Percentiles rank a stretch among this genome's conserved stretches.
Conservation (phyloP, 768 basidiomycete genomes). For the Podaxis sp. region DNA sequence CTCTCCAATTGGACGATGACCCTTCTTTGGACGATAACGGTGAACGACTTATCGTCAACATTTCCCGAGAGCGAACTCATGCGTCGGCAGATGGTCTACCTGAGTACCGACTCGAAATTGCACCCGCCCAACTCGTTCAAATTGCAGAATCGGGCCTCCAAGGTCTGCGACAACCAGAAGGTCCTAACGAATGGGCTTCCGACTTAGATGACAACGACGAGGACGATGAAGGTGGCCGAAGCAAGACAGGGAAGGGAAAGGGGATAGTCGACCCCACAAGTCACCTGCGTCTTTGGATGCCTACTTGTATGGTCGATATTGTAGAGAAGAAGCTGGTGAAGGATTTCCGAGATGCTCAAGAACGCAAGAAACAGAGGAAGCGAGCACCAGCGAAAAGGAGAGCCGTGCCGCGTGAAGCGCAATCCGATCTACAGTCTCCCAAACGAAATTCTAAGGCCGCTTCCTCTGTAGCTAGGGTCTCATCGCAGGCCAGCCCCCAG, state of each 20-base stretch:
- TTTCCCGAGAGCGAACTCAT: slow-evolving; percentile 65
- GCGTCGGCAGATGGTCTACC: slow-evolving; percentile 65
- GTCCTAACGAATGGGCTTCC: slow-evolving; percentile 47
- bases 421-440: background rate
- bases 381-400: slow-evolving; percentile 30
- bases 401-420: background rate
- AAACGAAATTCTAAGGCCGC: background rate
- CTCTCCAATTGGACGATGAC: slow-evolving; percentile 30
- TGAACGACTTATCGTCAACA: slow-evolving; percentile 54
- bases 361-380: slow-evolving; percentile 51
- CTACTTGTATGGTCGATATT: slow-evolving; percentile 70
- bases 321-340: slow-evolving; percentile 66
- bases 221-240: slow-evolving; percentile 37
- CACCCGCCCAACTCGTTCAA: slow-evolving; percentile 62
- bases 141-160: slow-evolving; percentile 66
- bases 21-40: slow-evolving; percentile 34
- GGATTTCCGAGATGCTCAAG: slow-evolving; percentile 51
- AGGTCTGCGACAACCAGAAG: slow-evolving; percentile 51
- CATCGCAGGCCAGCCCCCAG: background rate
- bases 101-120: slow-evolving; percentile 81
- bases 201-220: slow-evolving; percentile 48
- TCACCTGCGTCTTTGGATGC: slow-evolving; percentile 75
- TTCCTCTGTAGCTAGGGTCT: too few relatives aligned
- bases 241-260: slow-evolving; percentile 32
- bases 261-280: slow-evolving; percentile 49